Evolutionary conservation across 2,329 filamentous ascomycete species (phyloP), one percentile per base, ranked within the genome.

Genomic region (Talaromyces verruculosus): DNA sequence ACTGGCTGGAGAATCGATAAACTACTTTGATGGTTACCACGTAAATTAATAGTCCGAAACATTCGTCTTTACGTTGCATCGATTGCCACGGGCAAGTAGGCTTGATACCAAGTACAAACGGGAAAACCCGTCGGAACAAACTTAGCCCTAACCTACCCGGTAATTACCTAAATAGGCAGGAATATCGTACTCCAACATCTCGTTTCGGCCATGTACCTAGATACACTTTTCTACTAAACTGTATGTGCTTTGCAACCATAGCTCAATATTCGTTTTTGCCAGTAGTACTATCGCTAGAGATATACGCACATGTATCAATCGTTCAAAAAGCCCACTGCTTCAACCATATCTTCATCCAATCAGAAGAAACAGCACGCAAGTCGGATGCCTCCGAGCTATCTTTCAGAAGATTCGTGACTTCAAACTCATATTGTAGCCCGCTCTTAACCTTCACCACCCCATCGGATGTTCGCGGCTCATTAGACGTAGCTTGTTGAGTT

Each of bases 311-410:
- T 33, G 35, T 25, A 7, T 10, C 37, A 41, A 39, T 6, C n/a
- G 5, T 51, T 66, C 45, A 66, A 17, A 66, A 67, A 37, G 43
- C 30, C 66, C 66, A 67, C 33, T 67, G 66, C 13, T 63, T 63
- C 5, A 67, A 51, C 66, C 66, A 67, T 55, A 66, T 53, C 33
- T 53, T 59, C 41, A 67, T 57, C 66, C 66, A 67, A 35, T 61
- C 53, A 25, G 59, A 7, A 13, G 66, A 66, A 11, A 67, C 64
- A 19, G 60, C 15, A 13, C 33, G 22, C 19, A 67, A 57, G 19
- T 35, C 39, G 5, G 59, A 59, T 33, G 64, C 66, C 37, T 63
- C 66, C 4, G 51, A 55, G 33, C 66, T 67, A 43, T 67, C 64
- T 55, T 25, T 67, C 53, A 59, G 37, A 57, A 67, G 43, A 25